phyloP scores from a whole-genome alignment of 2,329 filamentous ascomycete species.

The Penicillium janthinellum region DNA sequence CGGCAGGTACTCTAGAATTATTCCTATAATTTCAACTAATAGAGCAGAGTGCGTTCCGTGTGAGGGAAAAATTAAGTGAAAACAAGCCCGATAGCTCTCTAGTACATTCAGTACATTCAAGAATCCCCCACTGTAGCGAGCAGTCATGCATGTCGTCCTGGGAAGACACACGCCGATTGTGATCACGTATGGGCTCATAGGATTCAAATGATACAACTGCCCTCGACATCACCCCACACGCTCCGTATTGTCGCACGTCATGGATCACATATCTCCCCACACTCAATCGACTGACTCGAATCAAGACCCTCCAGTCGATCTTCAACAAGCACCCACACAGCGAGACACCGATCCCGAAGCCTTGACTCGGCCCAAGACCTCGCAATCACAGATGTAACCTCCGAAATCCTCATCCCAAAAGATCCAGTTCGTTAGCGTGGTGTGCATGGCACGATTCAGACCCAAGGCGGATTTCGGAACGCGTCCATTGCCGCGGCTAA shows the following conservation, averaged over 20 bases:
- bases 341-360: constrained; percentile 15
- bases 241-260: background rate
- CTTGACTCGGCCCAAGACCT: constrained; percentile 17
- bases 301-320: background rate
- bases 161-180: no score
- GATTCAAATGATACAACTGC: background rate
- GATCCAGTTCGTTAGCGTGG: background rate
- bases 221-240: background rate
- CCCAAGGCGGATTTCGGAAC: background rate
- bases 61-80: no score
- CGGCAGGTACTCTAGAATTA: no score
- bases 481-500: background rate
- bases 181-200: no score
- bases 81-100: no score
- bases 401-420: background rate
- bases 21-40: no score
- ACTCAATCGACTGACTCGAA: background rate
- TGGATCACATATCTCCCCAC: background rate
- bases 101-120: no score
- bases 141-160: no score
- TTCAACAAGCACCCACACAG: constrained; percentile 6
- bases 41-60: no score
- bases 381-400: constrained; percentile 14
- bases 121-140: no score
- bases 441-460: background rate